Percentiles rank a stretch among this genome's conserved stretches.
Evolutionary conservation across 495 filamentous ascomycete genomes (phyloP).

Genomic region (Neurospora africana): DNA sequence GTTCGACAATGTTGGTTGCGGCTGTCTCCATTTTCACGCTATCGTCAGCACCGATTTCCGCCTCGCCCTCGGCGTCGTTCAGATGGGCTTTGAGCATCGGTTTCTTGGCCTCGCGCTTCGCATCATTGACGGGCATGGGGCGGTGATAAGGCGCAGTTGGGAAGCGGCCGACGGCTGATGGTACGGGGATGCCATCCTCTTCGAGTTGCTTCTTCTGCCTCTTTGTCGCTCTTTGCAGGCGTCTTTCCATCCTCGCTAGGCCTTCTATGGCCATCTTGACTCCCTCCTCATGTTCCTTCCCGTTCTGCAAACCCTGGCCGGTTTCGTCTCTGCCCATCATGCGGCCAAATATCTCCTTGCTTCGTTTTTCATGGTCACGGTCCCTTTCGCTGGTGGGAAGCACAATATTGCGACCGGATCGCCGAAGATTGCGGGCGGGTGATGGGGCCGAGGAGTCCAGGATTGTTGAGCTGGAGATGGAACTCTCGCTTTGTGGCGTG

Average conservation of each 20-base stretch:
- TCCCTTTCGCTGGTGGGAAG: not conserved
- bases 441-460: not conserved
- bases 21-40: not conserved
- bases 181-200: slow-evolving; percentile 1
- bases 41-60: not conserved
- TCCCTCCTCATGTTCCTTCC: slow-evolving; percentile 8
- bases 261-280: slow-evolving; percentile 19
- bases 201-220: slow-evolving; percentile 20
- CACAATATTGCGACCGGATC: not conserved
- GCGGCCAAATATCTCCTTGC: not conserved
- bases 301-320: not conserved
- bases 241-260: slow-evolving; percentile 20
- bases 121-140: not conserved
- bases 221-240: slow-evolving; percentile 15
- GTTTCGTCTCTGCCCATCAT: not conserved
- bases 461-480: not conserved
- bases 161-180: not conserved
- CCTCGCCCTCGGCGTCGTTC: not conserved
- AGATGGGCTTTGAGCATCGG: not conserved
- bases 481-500: not conserved
- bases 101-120: not conserved
- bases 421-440: not conserved
- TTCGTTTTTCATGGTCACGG: not conserved
- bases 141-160: not conserved
- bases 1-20: not conserved